Evolutionary conservation across 345 rosid species (phyloP), one percentile per base, ranked within the genome.

Genomic region (Nasturtium officinale): DNA sequence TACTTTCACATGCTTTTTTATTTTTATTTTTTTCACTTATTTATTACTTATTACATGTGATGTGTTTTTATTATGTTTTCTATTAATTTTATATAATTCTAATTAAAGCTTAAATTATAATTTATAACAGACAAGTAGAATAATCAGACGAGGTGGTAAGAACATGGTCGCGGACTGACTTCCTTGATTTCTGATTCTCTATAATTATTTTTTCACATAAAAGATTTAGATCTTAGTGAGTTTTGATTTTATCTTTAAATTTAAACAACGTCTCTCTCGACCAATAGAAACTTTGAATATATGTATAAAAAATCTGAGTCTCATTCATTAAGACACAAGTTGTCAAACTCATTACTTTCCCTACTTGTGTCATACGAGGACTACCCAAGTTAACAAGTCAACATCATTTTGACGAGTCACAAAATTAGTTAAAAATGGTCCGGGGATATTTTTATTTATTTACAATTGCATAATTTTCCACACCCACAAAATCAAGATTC

Each of bases 141-240:
- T 59, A 52, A 75, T 47, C 50, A 52, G 16, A 59, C 54, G 69
- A 51, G 80, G 77, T 80, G 83, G 80, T 72, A 80, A 78, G 82
- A 87, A 87, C 90, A 82, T 83, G 92, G 81, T 73, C 60, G 79
- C 78, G 80, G 87, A 81, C 73, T 76, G 70, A 81, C 21, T 64
- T 84, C 80, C 85, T 20, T 77, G 68, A 74, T 83, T 75, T 81
- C 77, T 80, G 80, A 80, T 78, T 69, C 67, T 74, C 78, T 72
- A 82, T 76, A 42, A 15, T 32, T 32, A 0, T 32, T 5, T 20
- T 46, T 72, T 48, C 29, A 63, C 45, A 7, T 17, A 46, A 40
- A 33, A n/a, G 65, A 69, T 54, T 32, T 46, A 54, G 63, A 72
- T 73, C 77, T 64, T 63, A 21, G 9, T 0, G 48, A 2, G 43